Percentiles rank a stretch among this genome's conserved stretches.
Evolutionary conservation across 495 filamentous ascomycete species (phyloP).

Genomic region (Penicillium salamii): DNA sequence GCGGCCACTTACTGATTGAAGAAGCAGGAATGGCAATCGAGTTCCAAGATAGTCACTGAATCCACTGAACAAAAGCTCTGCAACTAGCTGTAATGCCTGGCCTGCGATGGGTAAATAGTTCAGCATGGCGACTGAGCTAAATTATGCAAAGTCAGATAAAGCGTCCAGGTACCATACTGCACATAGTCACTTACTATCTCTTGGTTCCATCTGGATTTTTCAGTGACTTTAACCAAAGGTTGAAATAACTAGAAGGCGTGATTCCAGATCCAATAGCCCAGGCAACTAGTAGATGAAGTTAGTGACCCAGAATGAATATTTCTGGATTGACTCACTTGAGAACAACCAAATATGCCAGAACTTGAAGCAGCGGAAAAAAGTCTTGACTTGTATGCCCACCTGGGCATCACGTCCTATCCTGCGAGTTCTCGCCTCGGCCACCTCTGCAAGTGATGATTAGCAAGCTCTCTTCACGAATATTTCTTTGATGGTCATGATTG

Average conservation of each 20-base stretch:
- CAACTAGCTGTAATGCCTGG: conserved; percentile 15
- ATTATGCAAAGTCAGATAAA: background rate
- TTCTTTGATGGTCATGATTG: background rate
- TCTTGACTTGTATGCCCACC: conserved; percentile 8
- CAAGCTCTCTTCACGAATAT: background rate
- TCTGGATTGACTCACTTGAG: conserved; percentile 1
- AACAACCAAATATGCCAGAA: conserved; percentile 17
- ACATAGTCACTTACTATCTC: conserved; percentile 9
- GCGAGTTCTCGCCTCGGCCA: conserved; percentile 6
- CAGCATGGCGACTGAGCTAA: conserved; percentile 13
- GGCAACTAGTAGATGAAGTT: conserved; percentile 4
- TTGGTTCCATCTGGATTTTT: conserved; percentile 10
- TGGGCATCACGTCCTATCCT: conserved; percentile 12
- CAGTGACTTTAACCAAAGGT: conserved; percentile 16
- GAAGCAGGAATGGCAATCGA: conserved; percentile 12
- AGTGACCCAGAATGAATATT: background rate
- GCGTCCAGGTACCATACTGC: background rate
- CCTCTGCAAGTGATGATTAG: background rate
- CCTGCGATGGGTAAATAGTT: conserved; percentile 15
- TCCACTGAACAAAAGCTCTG: conserved; percentile 14
- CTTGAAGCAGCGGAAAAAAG: conserved; percentile 10
- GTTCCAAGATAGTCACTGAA: conserved; percentile 13
- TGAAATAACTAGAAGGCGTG: conserved; percentile 15
- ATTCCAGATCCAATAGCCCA: conserved; percentile 11
- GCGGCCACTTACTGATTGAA: conserved; percentile 6